Percentiles rank a stretch among this genome's conserved stretches.
These are phyloP conservation scores for Eucalyptus sideroxylon DNA, from an alignment of 345 rosid genomes.

Conservation along the genomic window DNA sequence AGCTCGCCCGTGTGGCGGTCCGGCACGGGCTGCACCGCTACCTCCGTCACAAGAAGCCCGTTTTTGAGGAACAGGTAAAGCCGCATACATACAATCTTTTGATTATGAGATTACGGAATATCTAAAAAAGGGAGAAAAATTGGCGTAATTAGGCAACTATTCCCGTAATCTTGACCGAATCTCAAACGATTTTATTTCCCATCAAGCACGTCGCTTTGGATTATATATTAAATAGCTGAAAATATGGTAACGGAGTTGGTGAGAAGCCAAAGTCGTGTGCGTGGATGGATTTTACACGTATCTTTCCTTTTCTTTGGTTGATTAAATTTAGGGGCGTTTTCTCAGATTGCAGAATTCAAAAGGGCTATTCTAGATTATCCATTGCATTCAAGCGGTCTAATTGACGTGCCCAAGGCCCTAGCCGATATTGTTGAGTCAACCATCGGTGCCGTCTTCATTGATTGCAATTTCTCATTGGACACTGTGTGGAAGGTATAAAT, in stretches of 20 bases:
- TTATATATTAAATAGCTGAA: neutral
- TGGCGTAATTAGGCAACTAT: neutral
- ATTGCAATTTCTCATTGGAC: constrained; percentile 16
- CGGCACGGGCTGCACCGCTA: constrained; percentile 30
- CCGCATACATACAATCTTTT: fast-evolving
- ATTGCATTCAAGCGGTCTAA: constrained; percentile 40
- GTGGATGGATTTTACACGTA: neutral
- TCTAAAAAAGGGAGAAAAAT: neutral
- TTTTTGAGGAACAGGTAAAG: constrained; percentile 48
- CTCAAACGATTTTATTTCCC: neutral
- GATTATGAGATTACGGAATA: neutral
- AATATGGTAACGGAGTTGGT: neutral
- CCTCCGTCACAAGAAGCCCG: constrained; percentile 45
- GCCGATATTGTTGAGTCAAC: constrained; percentile 55
- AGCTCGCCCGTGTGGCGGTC: constrained; percentile 52
- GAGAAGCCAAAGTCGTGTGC: no score
- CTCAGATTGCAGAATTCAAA: constrained; percentile 31
- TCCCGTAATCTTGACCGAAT: neutral
- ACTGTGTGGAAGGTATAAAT: constrained; percentile 33
- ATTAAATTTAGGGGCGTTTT: fast-evolving
- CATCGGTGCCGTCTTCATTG: constrained; percentile 45
- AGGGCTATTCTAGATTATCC: constrained; percentile 28
- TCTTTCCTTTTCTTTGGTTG: neutral
- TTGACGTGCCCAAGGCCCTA: constrained; percentile 41
- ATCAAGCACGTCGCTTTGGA: neutral